phyloP scores from a whole-genome alignment of 1,139 yeast species.

The Tardiomyces digboiensis region DNA sequence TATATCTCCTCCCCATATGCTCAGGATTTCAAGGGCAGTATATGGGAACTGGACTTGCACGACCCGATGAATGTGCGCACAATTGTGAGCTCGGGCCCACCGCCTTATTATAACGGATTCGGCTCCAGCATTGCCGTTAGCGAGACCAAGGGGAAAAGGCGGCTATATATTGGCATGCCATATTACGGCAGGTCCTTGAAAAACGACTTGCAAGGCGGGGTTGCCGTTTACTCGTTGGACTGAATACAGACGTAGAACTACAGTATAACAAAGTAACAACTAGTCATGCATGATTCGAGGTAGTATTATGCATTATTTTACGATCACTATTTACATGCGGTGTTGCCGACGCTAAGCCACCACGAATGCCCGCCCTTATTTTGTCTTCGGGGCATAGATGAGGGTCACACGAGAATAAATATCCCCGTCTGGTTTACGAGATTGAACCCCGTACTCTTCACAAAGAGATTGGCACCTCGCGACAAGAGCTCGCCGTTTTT shows the following conservation, averaged over 20 bases:
- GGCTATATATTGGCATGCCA: conserved; percentile 39
- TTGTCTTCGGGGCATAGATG: conserved; percentile 11
- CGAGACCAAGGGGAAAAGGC: conserved; percentile 8
- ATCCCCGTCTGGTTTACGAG: conserved; percentile 18
- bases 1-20: conserved; percentile 34
- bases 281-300: no score
- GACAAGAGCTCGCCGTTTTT: conserved; percentile 22
- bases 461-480: conserved; percentile 18
- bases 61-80: conserved; percentile 1
- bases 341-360: neutral
- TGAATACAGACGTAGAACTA: no score
- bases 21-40: conserved; percentile 32
- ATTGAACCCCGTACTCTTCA: conserved; percentile 18
- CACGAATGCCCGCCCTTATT: neutral
- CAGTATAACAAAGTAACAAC: no score
- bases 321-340: no score
- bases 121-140: conserved; percentile 25
- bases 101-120: conserved; percentile 31
- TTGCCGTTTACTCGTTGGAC: conserved; percentile 7
- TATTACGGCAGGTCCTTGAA: conserved; percentile 17
- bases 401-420: conserved; percentile 14
- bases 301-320: no score
- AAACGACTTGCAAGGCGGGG: conserved; percentile 19
- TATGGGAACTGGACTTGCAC: conserved; percentile 31
- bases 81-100: conserved; percentile 16